These are phyloP conservation scores for Withania somnifera DNA, from an alignment of 305 asterid genomes.

Conservation along the genomic window DNA sequence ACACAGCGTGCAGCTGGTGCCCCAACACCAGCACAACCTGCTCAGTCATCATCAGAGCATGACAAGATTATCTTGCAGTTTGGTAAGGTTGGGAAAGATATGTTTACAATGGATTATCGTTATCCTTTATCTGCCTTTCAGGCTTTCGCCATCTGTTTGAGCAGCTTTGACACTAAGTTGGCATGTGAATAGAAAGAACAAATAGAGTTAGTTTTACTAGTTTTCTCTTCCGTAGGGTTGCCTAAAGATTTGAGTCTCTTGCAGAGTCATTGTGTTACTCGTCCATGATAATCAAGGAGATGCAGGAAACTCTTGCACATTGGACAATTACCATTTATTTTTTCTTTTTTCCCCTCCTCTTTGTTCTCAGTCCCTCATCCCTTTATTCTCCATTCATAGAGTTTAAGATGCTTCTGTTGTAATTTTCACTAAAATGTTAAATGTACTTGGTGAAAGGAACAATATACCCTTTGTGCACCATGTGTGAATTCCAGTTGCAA, in stretches of 20 bases:
- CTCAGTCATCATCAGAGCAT: conserved; percentile 29
- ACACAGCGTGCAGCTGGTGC: conserved; percentile 24
- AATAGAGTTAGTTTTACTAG: conserved; percentile 13
- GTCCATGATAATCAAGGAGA: neutral
- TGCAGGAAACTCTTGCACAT: neutral
- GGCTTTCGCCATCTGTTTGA: conserved; percentile 65
- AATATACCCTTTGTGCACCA: neutral
- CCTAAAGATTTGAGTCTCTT: neutral
- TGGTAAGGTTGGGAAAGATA: conserved; percentile 66
- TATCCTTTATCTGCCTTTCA: conserved; percentile 70
- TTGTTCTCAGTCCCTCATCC: neutral
- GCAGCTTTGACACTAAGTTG: conserved; percentile 64
- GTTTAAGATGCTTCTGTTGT: neutral
- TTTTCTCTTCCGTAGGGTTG: conserved; percentile 4
- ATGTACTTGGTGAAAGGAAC: conserved; percentile 4
- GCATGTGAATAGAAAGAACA: conserved; percentile 55
- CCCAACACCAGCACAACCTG: conserved; percentile 28
- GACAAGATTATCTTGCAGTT: conserved; percentile 67
- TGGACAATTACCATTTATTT: neutral
- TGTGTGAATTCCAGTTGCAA: neutral
- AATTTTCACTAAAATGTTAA: neutral
- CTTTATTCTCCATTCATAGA: neutral
- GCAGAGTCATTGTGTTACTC: neutral
- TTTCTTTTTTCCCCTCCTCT: neutral
- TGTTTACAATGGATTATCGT: conserved; percentile 73